Evolutionary conservation across 805 yeast genomes (phyloP), one percentile per base, ranked within the genome.

Genomic region (Kodamaea hsintzibuensis): DNA sequence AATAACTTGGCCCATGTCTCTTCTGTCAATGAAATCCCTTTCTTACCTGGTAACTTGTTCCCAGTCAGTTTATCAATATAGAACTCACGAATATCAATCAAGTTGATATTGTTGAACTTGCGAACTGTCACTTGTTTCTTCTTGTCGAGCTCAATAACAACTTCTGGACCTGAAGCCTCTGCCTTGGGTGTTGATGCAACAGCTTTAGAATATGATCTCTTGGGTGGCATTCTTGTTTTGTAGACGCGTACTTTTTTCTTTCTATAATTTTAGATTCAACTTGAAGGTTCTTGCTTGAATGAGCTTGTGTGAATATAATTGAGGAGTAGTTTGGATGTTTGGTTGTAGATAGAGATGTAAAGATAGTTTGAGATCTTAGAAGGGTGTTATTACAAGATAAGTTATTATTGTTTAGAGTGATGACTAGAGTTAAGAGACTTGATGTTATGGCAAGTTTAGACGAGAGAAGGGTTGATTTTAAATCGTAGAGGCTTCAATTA

Each of bases 81-180:
- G 71, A 77, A 91, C 66, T 92, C 97, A 55, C 98, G 80, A 51
- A 92, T 88, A 62, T 92, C 97, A 12, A 93, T 83, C 59, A 91
- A 72, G 35, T 81, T 81, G 53, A 74, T 72, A 50, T 85, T 84
- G 52, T 88, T 85, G 75, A 83, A 92, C 59, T 80, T 81, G 54
- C 91, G 79, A 14, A 93, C 91, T 0, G 89, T 82, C 33, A 89
- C 87, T 52, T 84, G 81, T 65, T 90, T 91, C 57, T 70, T 73
- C 44, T 52, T 57, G 58, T 71, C 78, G 47, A 75, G 64, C 44
- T 67, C 70, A 47, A 69, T 62, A n/a, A 57, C 61, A 7, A 50
- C 49, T 19, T 64, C 67, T 13, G 52, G 38, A 7, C 45, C 22
- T 18, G 48, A 13, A n/a, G 17, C n/a, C 2, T 25, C 18, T 7